Conservation (phyloP, 1,139 yeast genomes). For the Sugiyamaella xylanicola region DNA sequence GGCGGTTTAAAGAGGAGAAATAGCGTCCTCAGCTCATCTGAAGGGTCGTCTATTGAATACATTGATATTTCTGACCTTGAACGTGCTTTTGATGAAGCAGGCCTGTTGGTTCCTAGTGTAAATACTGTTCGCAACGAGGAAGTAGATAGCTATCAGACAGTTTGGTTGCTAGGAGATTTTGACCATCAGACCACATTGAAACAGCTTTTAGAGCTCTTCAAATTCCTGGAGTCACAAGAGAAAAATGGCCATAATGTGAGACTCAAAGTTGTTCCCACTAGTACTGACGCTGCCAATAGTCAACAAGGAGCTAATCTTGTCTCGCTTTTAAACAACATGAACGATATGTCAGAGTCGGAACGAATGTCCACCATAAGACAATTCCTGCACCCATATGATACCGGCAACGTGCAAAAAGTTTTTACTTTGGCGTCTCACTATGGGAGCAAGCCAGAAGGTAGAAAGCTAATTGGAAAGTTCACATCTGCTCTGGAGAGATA, state of each 20-base stretch:
- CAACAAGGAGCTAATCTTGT: slow-evolving; percentile 6
- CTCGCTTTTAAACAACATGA: slow-evolving; percentile 6
- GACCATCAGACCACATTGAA: slow-evolving; percentile 41
- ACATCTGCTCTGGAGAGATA: background rate
- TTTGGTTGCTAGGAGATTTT: slow-evolving; percentile 64
- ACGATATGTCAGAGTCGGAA: slow-evolving; percentile 11
- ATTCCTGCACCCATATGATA: slow-evolving; percentile 14
- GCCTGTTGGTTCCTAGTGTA: slow-evolving; percentile 19
- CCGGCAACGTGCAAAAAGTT: slow-evolving; percentile 6
- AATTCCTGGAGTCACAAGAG: slow-evolving; percentile 30
- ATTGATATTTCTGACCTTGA: slow-evolving; percentile 29
- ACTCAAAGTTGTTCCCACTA: slow-evolving; percentile 42
- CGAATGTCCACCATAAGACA: slow-evolving; percentile 5
- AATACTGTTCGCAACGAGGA: slow-evolving; percentile 16
- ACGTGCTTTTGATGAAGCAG: slow-evolving; percentile 20
- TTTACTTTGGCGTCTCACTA: slow-evolving; percentile 8
- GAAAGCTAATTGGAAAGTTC: background rate
- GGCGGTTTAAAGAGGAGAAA: slow-evolving; percentile 38
- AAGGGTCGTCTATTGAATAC: slow-evolving; percentile 25
- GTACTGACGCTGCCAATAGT: background rate
- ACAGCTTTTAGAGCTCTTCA: slow-evolving; percentile 50
- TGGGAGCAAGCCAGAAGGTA: slow-evolving; percentile 11
- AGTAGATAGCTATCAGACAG: slow-evolving; percentile 35
- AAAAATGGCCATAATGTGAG: slow-evolving; percentile 39
- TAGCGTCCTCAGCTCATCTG: slow-evolving; percentile 43